Percentiles rank a stretch among this genome's conserved stretches.
Evolutionary conservation across 2,329 filamentous ascomycete species (phyloP).

Genomic region (Botrytis medusae): DNA sequence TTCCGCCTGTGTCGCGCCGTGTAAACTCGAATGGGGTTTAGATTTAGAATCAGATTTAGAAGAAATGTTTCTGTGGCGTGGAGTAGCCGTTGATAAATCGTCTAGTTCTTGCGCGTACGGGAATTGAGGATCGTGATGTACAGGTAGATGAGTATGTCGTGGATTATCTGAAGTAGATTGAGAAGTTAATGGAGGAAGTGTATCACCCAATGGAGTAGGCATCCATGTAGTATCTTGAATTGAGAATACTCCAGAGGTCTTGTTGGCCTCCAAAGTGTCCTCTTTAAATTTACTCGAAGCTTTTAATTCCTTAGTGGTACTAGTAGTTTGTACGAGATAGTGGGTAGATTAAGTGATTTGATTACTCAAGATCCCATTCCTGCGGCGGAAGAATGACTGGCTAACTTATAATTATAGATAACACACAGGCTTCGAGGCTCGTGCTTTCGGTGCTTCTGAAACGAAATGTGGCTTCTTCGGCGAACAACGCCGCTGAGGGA

Average conservation of each 20-base stretch:
- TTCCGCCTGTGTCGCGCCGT: conserved; percentile 23
- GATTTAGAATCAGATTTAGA: conserved; percentile 6
- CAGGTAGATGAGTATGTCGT: conserved; percentile 31
- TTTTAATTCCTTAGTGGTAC: background rate
- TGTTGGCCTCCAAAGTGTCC: conserved; percentile 37
- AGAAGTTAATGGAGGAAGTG: conserved; percentile 38
- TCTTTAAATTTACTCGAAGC: conserved; percentile 7
- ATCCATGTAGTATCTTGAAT: conserved; percentile 42
- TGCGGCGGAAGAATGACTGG: background rate
- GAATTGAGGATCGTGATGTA: conserved; percentile 37
- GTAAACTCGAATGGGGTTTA: background rate
- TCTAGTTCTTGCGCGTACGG: conserved; percentile 39
- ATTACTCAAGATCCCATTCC: conserved; percentile 1
- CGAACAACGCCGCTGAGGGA: background rate
- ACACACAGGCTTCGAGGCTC: background rate
- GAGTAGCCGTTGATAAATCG: conserved; percentile 29
- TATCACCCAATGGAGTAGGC: conserved; percentile 43
- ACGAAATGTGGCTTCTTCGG: conserved; percentile 18
- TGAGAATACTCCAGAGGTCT: conserved; percentile 34
- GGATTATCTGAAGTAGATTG: conserved; percentile 30
- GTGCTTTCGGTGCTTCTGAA: background rate
- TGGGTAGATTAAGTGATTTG: conserved; percentile 10
- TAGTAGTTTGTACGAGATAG: background rate
- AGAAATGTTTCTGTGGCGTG: conserved; percentile 30
- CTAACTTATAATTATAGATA: too few species aligned